Conservation (phyloP, 2,329 filamentous ascomycete genomes). For the Microsporum ferrugineum region DNA sequence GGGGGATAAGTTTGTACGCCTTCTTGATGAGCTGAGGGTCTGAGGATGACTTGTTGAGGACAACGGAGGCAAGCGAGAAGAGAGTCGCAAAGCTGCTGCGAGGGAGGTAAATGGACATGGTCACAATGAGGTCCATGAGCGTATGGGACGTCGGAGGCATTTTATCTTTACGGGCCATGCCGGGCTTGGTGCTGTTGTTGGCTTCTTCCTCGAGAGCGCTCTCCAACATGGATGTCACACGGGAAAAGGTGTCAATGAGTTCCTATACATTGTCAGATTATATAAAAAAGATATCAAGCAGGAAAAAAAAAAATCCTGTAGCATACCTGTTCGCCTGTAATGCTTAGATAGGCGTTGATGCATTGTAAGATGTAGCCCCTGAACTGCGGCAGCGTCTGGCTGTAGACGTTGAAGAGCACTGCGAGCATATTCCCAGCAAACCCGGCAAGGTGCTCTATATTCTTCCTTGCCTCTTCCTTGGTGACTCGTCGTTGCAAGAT, state of each 20-base stretch:
- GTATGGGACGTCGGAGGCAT: slow-evolving; percentile 92
- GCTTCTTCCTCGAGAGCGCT: slow-evolving; percentile 54
- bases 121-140: slow-evolving; percentile 91
- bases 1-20: slow-evolving; percentile 93
- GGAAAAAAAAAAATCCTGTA: slow-evolving; percentile 16
- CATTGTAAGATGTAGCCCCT: slow-evolving; percentile 84
- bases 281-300: background rate
- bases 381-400: slow-evolving; percentile 84
- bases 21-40: slow-evolving; percentile 97
- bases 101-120: slow-evolving; percentile 87
- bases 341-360: slow-evolving; percentile 87
- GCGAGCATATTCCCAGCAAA: slow-evolving; percentile 84
- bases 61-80: slow-evolving; percentile 73
- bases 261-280: slow-evolving; percentile 39
- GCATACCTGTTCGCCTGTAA: slow-evolving; percentile 54
- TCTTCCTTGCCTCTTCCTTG: slow-evolving; percentile 62
- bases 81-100: slow-evolving; percentile 71
- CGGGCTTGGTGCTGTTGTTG: slow-evolving; percentile 49
- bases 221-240: slow-evolving; percentile 75
- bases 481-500: slow-evolving; percentile 68
- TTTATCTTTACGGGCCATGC: slow-evolving; percentile 52
- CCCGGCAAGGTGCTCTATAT: slow-evolving; percentile 65
- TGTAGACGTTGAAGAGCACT: slow-evolving; percentile 98
- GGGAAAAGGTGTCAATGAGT: slow-evolving; percentile 75
- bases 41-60: slow-evolving; percentile 54